These are phyloP conservation scores for Phytopythium montanum DNA, from an alignment of 352 stramenopile genomes.

Conservation along the genomic window DNA sequence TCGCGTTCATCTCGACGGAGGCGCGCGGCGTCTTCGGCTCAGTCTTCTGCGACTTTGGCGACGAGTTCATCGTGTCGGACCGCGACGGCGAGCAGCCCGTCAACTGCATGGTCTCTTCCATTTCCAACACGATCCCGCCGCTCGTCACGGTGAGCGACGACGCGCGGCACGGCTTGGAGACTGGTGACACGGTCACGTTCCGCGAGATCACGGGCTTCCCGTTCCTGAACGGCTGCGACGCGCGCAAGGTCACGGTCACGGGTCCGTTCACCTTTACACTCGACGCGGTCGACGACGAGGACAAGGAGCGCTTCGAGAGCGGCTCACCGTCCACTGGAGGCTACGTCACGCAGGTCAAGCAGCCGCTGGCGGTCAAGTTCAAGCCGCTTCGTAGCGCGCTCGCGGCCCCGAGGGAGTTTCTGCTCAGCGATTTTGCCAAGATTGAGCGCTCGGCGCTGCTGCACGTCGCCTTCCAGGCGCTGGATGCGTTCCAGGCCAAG, in stretches of 20 bases:
- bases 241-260: conserved; percentile 73
- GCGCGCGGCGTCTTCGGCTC: conserved; percentile 92
- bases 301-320: conserved; percentile 62
- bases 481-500: conserved; percentile 84
- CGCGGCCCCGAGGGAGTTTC: conserved; percentile 90
- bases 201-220: conserved; percentile 92
- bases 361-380: conserved; percentile 93
- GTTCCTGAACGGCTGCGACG: conserved; percentile 77
- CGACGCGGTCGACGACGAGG: conserved; percentile 64
- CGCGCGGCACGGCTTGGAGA: conserved; percentile 95
- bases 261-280: conserved; percentile 98
- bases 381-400: conserved; percentile 87
- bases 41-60: conserved; percentile 98
- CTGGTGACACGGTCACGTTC: conserved; percentile 96
- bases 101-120: conserved; percentile 92
- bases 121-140: conserved; percentile 77
- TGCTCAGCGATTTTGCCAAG: conserved; percentile 98
- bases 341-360: conserved; percentile 96
- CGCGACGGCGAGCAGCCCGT: conserved; percentile 92
- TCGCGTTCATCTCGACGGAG: conserved; percentile 93
- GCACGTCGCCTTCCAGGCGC: conserved; percentile 86
- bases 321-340: conserved; percentile 70
- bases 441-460: conserved; percentile 90
- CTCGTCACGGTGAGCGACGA: conserved; percentile 98
- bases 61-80: conserved; percentile 93